Evolutionary conservation across 192 early-diverging fungal genomes (phyloP).

Genomic region (Dimargaris xerosporica): DNA sequence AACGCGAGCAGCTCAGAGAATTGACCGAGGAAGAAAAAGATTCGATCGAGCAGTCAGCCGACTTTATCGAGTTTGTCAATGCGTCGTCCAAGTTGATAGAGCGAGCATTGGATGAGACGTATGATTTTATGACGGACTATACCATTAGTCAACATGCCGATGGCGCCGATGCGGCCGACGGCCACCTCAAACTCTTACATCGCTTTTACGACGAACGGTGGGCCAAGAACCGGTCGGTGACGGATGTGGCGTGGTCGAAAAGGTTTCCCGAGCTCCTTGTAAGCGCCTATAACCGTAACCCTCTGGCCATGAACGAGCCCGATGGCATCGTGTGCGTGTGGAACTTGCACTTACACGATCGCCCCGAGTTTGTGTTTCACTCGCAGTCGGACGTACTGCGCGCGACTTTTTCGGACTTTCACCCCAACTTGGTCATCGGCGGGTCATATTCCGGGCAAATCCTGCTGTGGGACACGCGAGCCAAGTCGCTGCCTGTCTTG

Average conservation of each 20-base stretch:
- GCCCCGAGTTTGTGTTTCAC: slow-evolving; percentile 92
- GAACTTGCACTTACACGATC: slow-evolving; percentile 73
- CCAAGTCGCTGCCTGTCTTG: slow-evolving; percentile 76
- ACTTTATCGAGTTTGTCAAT: slow-evolving; percentile 80
- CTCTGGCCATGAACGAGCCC: slow-evolving; percentile 68
- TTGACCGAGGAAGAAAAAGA: slow-evolving; percentile 76
- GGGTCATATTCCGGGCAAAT: slow-evolving; percentile 98
- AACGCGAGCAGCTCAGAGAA: slow-evolving; percentile 38
- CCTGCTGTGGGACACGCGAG: slow-evolving; percentile 90
- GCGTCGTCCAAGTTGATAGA: slow-evolving; percentile 76
- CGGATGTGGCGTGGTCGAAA: slow-evolving; percentile 79
- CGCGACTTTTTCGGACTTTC: slow-evolving; percentile 81
- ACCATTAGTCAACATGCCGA: slow-evolving; percentile 41
- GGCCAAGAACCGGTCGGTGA: slow-evolving; percentile 80
- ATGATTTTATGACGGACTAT: slow-evolving; percentile 93
- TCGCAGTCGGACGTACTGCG: slow-evolving; percentile 83
- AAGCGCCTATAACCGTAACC: slow-evolving; percentile 86
- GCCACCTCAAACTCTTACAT: slow-evolving; percentile 49
- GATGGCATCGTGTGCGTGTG: slow-evolving; percentile 91
- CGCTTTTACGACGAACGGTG: slow-evolving; percentile 70
- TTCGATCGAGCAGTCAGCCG: slow-evolving; percentile 52
- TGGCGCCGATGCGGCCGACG: slow-evolving; percentile 45
- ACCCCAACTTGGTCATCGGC: slow-evolving; percentile 83
- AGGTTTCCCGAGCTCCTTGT: slow-evolving; percentile 82
- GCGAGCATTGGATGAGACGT: slow-evolving; percentile 70